Conservation (phyloP, 139 green algal genomes). For the Closterium sp. region DNA sequence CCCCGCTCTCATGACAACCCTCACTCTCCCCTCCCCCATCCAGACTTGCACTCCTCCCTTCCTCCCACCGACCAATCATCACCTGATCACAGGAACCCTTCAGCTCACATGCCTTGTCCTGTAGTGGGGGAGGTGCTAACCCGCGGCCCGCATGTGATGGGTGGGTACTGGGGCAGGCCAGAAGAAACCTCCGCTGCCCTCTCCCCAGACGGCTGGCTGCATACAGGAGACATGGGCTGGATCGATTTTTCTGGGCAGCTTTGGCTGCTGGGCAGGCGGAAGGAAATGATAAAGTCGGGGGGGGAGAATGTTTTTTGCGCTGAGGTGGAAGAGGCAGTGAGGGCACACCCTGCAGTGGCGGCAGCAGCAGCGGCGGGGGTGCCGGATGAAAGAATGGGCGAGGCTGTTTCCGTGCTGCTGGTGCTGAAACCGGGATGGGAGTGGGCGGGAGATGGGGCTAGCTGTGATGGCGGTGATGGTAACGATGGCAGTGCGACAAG, state of each 20-base stretch:
- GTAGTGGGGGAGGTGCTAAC: constrained; percentile 59
- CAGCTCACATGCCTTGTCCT: not conserved
- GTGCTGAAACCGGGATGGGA: constrained; percentile 61
- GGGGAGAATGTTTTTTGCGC: constrained; percentile 84
- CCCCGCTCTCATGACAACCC: not conserved
- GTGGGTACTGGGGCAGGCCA: constrained; percentile 69
- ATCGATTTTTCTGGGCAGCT: constrained; percentile 58
- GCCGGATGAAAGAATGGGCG: constrained; percentile 70
- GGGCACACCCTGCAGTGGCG: constrained; percentile 60
- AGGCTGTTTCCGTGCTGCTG: constrained; percentile 68
- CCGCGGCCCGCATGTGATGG: constrained; percentile 73
- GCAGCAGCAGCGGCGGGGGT: constrained; percentile 77
- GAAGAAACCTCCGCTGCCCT: constrained; percentile 48
- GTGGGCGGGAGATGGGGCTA: not conserved
- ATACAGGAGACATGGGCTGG: constrained; percentile 74
- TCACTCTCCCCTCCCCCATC: not conserved
- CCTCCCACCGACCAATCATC: not conserved
- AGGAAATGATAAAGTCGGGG: constrained; percentile 87
- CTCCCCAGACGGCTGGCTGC: constrained; percentile 66
- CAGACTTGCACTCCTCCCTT: not conserved
- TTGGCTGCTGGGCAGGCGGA: constrained; percentile 77
- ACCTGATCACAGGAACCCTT: not conserved
- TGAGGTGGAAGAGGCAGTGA: constrained; percentile 68
- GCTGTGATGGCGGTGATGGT: not conserved
- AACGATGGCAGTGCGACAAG: not conserved